Base-by-base conservation (phyloP, 306 rosid genomes). In the Sicyos edulis region DNA sequence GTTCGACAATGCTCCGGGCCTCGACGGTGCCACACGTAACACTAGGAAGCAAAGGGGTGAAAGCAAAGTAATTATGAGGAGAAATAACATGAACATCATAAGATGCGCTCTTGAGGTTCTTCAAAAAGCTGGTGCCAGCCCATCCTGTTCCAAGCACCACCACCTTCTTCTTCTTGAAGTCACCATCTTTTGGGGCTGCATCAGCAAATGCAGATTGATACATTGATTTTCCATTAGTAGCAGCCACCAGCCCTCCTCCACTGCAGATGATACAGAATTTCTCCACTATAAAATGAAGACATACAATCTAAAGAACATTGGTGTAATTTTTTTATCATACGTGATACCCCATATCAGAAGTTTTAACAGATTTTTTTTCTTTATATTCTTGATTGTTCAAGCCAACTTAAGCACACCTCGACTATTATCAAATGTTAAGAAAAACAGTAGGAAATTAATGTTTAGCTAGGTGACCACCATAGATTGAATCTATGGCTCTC, bases 71-170 rank as follows among this genome's bases (percentile, higher is more conserved):
- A 57, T 88, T 91, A 17, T 92, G 90, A 52, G 97, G 97, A 19
- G 97, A 87, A 20, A 88, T 75, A n/a, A 91, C 91, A 65, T 88
- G 85, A 64, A 88, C 88, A 29, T 91, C 96, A 52, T 86, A 91
- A 60, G 75, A 71, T 0, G 86, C 83, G 59, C 73, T 80, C 22
- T 85, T 76, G 16, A 91, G 70, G 80, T 84, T 86, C 85, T 85
- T 91, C 82, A 88, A 15, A 74, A 91, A 91, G 80, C 92, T 91
- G 0, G 93, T 85, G 1, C 83, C 88, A 15, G 89, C 96, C 97
- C 97, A 91, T 49, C 97, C 96, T 17, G 96, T 88, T 78, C 97
- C 97, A 66, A 91, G 85, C 74, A 91, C 96, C 52, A 91, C 89
- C 76, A 88, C 96, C 68, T 85, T 88, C 65, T 88, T 91, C 81